Conservation (phyloP, 2,329 filamentous ascomycete genomes). For the Stylonectria norvegica region DNA sequence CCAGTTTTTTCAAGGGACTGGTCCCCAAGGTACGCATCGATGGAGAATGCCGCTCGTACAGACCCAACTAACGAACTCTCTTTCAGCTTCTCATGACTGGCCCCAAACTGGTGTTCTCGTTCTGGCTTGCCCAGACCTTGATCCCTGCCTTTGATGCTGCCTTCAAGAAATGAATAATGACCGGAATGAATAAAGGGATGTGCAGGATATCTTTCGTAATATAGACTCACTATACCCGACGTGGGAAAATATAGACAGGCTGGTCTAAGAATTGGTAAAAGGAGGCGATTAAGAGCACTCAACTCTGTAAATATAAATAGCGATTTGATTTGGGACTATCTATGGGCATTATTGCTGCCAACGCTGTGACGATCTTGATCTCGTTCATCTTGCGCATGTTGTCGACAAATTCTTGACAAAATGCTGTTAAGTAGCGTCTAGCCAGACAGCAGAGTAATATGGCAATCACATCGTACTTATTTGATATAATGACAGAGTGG, state of each 20-base stretch:
- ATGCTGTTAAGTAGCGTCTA: too few relatives aligned
- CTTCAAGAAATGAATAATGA: constrained; percentile 28
- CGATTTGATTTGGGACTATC: constrained; percentile 26
- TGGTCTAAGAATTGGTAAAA: constrained; percentile 6
- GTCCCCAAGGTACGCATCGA: constrained; percentile 69
- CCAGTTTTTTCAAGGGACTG: constrained; percentile 95
- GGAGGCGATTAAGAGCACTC: constrained; percentile 21
- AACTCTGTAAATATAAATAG: constrained; percentile 30
- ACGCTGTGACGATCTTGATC: background rate
- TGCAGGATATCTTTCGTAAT: too few relatives aligned
- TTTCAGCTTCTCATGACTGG: constrained; percentile 89
- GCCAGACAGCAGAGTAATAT: too few relatives aligned
- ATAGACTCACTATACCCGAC: background rate
- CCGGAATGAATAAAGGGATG: background rate
- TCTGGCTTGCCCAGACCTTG: constrained; percentile 98
- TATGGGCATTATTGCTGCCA: constrained; percentile 3
- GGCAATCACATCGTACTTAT: too few relatives aligned
- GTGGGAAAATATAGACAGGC: constrained; percentile 19
- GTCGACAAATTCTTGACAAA: background rate
- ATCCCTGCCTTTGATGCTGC: constrained; percentile 80
- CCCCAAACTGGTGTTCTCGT: constrained; percentile 97
- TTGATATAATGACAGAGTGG: too few relatives aligned
- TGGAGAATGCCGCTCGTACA: background rate
- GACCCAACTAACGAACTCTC: constrained; percentile 14
- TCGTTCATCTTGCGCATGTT: background rate